Conservation (phyloP, 306 rosid genomes). For the Trichosanthes cucumerina region DNA sequence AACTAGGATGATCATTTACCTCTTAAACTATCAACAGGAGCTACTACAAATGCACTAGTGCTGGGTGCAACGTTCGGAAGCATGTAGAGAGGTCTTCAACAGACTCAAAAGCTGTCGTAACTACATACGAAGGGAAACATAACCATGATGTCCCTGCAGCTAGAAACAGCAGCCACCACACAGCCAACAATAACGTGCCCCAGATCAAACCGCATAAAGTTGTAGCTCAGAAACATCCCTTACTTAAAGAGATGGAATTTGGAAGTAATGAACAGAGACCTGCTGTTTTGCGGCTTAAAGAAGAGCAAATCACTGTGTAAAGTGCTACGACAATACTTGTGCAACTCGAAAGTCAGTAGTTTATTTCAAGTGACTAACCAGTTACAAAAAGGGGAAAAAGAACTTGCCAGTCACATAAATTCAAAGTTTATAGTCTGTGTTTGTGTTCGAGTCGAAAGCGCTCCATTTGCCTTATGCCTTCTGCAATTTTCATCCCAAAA, state of each 20-base stretch:
- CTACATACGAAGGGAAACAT: slow-evolving; percentile 88
- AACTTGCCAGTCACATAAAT: slow-evolving; percentile 20
- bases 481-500: neutral
- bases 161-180: slow-evolving; percentile 81
- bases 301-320: slow-evolving; percentile 54
- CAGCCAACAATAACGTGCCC: slow-evolving; percentile 35
- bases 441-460: slow-evolving; percentile 24
- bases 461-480: slow-evolving; percentile 20
- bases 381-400: slow-evolving; percentile 25
- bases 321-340: neutral
- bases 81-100: slow-evolving; percentile 94
- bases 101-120: slow-evolving; percentile 82
- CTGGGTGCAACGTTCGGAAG: slow-evolving; percentile 91
- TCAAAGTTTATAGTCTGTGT: slow-evolving; percentile 23
- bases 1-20: neutral
- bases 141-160: slow-evolving; percentile 87
- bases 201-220: slow-evolving; percentile 32
- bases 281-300: slow-evolving; percentile 57
- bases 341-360: slow-evolving; percentile 16
- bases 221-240: slow-evolving; percentile 45
- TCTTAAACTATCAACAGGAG: slow-evolving; percentile 46
- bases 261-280: slow-evolving; percentile 55
- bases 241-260: slow-evolving; percentile 42
- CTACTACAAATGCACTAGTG: slow-evolving; percentile 84
- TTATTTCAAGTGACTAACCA: slow-evolving; percentile 27